phyloP scores from a whole-genome alignment of 1,284 basidiomycete species.

The Boletus smithii region DNA sequence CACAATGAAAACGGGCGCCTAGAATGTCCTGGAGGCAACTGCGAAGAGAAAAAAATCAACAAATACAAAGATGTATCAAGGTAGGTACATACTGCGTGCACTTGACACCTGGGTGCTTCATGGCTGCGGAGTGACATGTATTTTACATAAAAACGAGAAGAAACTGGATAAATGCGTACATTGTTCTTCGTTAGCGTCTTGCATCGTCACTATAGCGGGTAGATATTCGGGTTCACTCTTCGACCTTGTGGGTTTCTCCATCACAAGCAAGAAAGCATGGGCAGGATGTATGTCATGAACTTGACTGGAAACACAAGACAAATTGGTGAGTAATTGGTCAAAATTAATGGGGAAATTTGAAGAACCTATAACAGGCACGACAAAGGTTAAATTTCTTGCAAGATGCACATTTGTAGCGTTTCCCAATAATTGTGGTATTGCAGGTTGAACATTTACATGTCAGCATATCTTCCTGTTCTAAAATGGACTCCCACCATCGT shows the following conservation, averaged over 20 bases:
- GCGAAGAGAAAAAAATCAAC: slow-evolving; percentile 5
- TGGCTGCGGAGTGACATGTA: slow-evolving; percentile 42
- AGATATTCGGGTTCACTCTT: slow-evolving; percentile 42
- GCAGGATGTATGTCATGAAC: slow-evolving; percentile 88
- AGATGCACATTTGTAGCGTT: slow-evolving; percentile 81
- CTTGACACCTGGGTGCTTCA: slow-evolving; percentile 67
- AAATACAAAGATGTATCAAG: not conserved
- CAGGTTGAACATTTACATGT: slow-evolving; percentile 77
- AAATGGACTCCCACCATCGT: slow-evolving; percentile 5
- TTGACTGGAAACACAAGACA: slow-evolving; percentile 40
- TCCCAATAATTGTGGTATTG: slow-evolving; percentile 52
- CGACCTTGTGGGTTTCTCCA: slow-evolving; percentile 51
- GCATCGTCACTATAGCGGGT: slow-evolving; percentile 22
- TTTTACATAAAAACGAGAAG: slow-evolving; percentile 11
- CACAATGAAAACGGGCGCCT: slow-evolving; percentile 87
- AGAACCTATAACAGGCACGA: slow-evolving; percentile 73
- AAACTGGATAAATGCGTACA: slow-evolving; percentile 43
- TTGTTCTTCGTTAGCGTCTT: slow-evolving; percentile 52
- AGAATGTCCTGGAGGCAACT: slow-evolving; percentile 88
- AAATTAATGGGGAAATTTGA: not conserved
- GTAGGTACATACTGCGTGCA: slow-evolving; percentile 68
- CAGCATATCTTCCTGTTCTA: slow-evolving; percentile 68
- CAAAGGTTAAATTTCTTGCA: slow-evolving; percentile 81
- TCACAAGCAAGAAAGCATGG: slow-evolving; percentile 78
- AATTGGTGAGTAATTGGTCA: slow-evolving; percentile 4